Evolutionary conservation across 2,329 filamentous ascomycete species (phyloP).

Genomic region (Ceratocystiopsis minuta): DNA sequence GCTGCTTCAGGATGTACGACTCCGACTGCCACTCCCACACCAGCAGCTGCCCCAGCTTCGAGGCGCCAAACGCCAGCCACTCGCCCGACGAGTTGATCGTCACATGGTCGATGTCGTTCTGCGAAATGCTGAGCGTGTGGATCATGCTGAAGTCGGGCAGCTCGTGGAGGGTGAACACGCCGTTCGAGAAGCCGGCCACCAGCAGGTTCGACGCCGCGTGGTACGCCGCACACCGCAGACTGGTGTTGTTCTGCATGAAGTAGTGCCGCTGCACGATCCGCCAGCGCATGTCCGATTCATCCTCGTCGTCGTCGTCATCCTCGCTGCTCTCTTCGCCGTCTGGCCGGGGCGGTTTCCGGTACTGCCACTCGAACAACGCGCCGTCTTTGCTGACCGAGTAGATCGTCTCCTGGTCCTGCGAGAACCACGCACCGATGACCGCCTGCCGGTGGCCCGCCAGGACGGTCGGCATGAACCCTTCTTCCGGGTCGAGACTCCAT

Average conservation of each 20-base stretch:
- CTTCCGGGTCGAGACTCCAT: constrained; percentile 81
- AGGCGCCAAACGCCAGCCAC: constrained; percentile 93
- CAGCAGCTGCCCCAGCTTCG: constrained; percentile 83
- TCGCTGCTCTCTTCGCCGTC: constrained; percentile 29
- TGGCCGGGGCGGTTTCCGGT: constrained; percentile 32
- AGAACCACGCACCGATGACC: constrained; percentile 93
- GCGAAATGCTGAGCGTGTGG: constrained; percentile 81
- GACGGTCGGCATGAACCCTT: constrained; percentile 77
- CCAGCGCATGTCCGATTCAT: constrained; percentile 59
- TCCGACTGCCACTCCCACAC: constrained; percentile 99
- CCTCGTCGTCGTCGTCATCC: constrained; percentile 39
- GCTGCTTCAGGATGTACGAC: constrained; percentile 95
- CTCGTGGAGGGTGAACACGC: constrained; percentile 85
- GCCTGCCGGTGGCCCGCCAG: constrained; percentile 80
- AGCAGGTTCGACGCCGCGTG: constrained; percentile 76
- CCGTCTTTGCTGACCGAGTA: constrained; percentile 96
- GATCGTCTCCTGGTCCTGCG: constrained; percentile 81
- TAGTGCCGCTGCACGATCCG: constrained; percentile 81
- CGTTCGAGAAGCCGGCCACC: constrained; percentile 92
- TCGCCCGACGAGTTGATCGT: constrained; percentile 88
- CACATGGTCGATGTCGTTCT: constrained; percentile 90
- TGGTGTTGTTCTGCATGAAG: constrained; percentile 80
- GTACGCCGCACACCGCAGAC: constrained; percentile 78
- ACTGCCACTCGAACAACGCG: constrained; percentile 90
- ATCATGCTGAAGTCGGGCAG: constrained; percentile 92